Evolutionary conservation across 208 protist species (phyloP), one percentile per base, ranked within the genome.

Genomic region (Trypanosoma lewisi): DNA sequence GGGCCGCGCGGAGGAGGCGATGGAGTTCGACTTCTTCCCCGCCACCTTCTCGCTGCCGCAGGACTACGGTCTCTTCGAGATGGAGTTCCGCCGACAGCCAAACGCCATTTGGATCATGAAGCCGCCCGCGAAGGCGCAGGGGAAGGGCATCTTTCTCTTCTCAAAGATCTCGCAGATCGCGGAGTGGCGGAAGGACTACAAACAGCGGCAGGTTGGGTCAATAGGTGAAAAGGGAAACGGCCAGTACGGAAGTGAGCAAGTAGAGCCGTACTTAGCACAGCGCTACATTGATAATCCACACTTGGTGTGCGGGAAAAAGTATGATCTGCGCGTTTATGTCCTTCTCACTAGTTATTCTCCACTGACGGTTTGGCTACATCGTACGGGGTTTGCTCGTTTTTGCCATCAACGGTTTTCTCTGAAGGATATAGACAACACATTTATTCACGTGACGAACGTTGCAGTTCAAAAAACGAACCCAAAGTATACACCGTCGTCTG

Each of bases 61-160:
- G 63, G 97, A 99, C 50, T 99, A 98, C 77, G 83, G 87, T 0
- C 68, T 99, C 14, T 96, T 96, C 37, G 88, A 96, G 82, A 81
- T 97, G 70, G 96, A 97, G 69, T 98, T 97, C 61, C 93, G 89
- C 31, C 93, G 87, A 5, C 91, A 87, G 59, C 88, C 78, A 0
- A 94, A 93, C 56, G 69, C 78, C 1, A 81, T 90, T 33, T 98
- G 97, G 96, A 99, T 99, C 56, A 98, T 98, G 96, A 99, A 99
- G 75, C 97, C 97, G 16, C 94, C 97, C 0, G 95, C 90, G 6
- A 98, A 92, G 78, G 89, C 95, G 36, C 95, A 98, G 71, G 97
- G 97, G 4, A 97, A 98, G 63, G 97, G 97, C 52, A 99, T 99
- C 54, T 99, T 99, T 73, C 81, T 99, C 28, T 97, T 99, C 59